Evolutionary conservation across 1,139 yeast species (phyloP), one percentile per base, ranked within the genome.

Genomic region (Candida sp.): DNA sequence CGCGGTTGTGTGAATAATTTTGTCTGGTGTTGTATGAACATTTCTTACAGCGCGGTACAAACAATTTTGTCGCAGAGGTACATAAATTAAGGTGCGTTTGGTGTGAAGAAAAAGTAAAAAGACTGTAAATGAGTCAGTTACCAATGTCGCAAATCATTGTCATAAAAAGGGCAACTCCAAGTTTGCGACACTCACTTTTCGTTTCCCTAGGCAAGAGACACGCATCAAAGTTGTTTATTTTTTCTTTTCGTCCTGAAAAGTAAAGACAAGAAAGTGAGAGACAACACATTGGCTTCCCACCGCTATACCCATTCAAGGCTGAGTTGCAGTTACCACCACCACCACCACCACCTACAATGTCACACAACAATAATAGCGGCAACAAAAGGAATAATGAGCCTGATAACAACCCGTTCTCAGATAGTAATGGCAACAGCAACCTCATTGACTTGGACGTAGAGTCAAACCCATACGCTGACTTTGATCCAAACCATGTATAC

Each of bases 361-460:
- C 48, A 33, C 32, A 30, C 41, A 37, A 12, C n/a, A 37, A 37
- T 23, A 5, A 37, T 28, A 23, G 3, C 7, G 22, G 37, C 27
- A 28, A 31, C 32, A 12, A 8, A 12, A 42, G 30, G 35, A 7
- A 26, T 6, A 27, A 17, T 28, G 37, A 11, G 27, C 4, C 35
- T n/a, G 46, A 42, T 23, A 41, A 53, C 23, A 61, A 66, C 48
- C 70, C 70, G 11, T 66, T 67, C 48, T 56, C 54, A 12, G 69
- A 65, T 42, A 39, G 48, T 32, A 51, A 56, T 42, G 44, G 48
- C 34, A 50, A 56, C 32, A 56, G 54, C 27, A 64, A 71, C 54
- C 68, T 72, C 41, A 73, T 73, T 47, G 78, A 73, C 52, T 60
- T 72, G 53, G 77, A 70, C 42, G 42, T 54, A 12, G 58, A 56